These are phyloP conservation scores for Persicaria tinctoria DNA, from an alignment of 148 eudicot species.

Conservation along the genomic window DNA sequence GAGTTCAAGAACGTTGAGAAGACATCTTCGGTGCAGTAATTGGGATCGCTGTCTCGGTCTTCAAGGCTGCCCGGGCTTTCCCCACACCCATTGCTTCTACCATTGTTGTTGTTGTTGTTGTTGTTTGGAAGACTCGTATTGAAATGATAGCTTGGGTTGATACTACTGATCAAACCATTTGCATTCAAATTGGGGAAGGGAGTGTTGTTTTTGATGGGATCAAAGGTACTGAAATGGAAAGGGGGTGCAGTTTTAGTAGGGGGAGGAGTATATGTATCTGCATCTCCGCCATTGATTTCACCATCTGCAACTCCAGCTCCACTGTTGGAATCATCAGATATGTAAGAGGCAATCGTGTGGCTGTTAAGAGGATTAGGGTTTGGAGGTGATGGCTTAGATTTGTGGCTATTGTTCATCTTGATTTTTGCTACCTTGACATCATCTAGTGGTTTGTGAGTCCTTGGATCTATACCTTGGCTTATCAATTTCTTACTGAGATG, in stretches of 20 bases:
- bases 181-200: not conserved
- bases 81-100: not conserved
- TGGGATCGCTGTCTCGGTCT: not conserved
- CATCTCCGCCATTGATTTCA: not conserved
- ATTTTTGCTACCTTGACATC: not conserved
- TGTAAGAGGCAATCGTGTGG: not conserved
- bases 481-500: slow-evolving; percentile 57
- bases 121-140: slow-evolving; percentile 10
- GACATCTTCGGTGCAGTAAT: slow-evolving; percentile 16
- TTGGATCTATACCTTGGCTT: slow-evolving; percentile 61
- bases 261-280: not conserved
- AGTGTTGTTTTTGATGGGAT: not conserved
- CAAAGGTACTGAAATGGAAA: not conserved
- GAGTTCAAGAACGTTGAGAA: slow-evolving; percentile 22
- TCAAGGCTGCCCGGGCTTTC: slow-evolving; percentile 8
- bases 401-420: no score
- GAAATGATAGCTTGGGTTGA: not conserved
- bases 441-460: slow-evolving; percentile 50
- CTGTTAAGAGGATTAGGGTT: not conserved
- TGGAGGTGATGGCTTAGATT: not conserved
- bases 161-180: not conserved
- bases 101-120: not conserved
- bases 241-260: not conserved
- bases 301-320: not conserved
- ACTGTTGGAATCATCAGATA: not conserved